A percentile compares a stretch with the other conserved stretches of the same genome.
Conservation (phyloP, 805 yeast species). For the Candida easanensis region DNA sequence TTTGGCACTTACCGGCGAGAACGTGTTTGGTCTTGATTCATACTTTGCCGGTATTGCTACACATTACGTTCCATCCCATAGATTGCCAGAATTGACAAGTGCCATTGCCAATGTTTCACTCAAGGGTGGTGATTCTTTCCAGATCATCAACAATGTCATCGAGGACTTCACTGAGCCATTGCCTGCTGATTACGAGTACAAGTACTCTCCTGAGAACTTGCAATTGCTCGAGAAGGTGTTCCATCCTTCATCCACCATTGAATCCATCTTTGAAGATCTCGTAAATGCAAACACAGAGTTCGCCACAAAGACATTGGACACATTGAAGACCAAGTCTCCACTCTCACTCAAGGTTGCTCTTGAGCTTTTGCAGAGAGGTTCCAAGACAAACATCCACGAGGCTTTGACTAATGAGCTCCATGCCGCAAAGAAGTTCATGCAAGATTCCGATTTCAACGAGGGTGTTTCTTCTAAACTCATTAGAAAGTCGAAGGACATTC, state of each 20-base stretch:
- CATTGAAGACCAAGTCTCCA: slow-evolving; percentile 66
- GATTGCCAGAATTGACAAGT: slow-evolving; percentile 56
- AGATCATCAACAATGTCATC: slow-evolving; percentile 64
- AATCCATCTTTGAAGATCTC: slow-evolving; percentile 46
- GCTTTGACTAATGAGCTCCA: slow-evolving; percentile 72
- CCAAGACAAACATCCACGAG: slow-evolving; percentile 52
- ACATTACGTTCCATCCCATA: slow-evolving; percentile 74
- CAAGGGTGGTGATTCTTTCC: slow-evolving; percentile 28
- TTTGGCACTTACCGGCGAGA: slow-evolving; percentile 82
- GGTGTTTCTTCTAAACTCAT: slow-evolving; percentile 65
- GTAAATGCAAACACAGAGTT: slow-evolving; percentile 57
- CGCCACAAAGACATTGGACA: slow-evolving; percentile 55
- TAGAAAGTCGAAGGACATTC: slow-evolving; percentile 53
- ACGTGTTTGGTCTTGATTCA: slow-evolving; percentile 75
- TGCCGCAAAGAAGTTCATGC: slow-evolving; percentile 74
- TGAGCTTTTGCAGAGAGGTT: slow-evolving; percentile 62
- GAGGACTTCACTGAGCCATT: slow-evolving; percentile 74
- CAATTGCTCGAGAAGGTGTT: slow-evolving; percentile 69
- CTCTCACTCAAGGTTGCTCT: slow-evolving; percentile 74
- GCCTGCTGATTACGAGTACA: slow-evolving; percentile 61
- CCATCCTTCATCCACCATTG: slow-evolving; percentile 42
- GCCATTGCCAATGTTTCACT: slow-evolving; percentile 49
- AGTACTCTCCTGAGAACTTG: slow-evolving; percentile 53
- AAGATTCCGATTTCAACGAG: slow-evolving; percentile 61
- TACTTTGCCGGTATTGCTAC: slow-evolving; percentile 84